These are phyloP conservation scores for Sungouiella blattae DNA, from an alignment of 805 yeast species.

Conservation along the genomic window DNA sequence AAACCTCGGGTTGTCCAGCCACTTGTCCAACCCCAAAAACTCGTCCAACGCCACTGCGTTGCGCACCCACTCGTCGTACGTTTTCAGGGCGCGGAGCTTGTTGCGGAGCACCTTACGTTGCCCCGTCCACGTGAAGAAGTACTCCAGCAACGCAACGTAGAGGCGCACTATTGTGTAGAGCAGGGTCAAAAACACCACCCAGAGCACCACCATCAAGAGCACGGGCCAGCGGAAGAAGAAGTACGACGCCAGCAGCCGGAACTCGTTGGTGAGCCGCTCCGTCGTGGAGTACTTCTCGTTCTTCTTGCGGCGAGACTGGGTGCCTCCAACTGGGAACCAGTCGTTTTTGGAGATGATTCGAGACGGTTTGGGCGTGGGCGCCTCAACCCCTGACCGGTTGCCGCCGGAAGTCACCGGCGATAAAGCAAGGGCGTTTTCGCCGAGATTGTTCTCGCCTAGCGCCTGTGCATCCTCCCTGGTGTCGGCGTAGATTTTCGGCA, in stretches of 20 bases:
- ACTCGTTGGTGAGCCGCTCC: slow-evolving; percentile 29
- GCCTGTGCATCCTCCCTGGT: slow-evolving; percentile 6
- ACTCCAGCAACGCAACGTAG: slow-evolving; percentile 63
- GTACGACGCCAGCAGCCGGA: slow-evolving; percentile 32
- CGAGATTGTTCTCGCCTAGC: slow-evolving; percentile 4
- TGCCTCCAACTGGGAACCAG: slow-evolving; percentile 24
- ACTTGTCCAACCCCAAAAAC: slow-evolving; percentile 54
- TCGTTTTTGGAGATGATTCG: slow-evolving; percentile 22
- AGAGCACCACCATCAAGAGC: slow-evolving; percentile 45
- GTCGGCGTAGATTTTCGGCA: slow-evolving; percentile 6
- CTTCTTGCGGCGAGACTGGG: slow-evolving; percentile 5
- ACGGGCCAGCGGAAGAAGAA: slow-evolving; percentile 63
- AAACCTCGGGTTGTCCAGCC: slow-evolving; percentile 61
- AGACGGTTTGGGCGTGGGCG: slow-evolving; percentile 12
- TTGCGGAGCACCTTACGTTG: slow-evolving; percentile 47
- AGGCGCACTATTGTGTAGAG: slow-evolving; percentile 52
- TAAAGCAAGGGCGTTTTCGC: slow-evolving; percentile 6
- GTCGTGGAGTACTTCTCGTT: slow-evolving; percentile 5
- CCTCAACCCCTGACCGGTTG: neutral
- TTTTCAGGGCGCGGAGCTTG: slow-evolving; percentile 44
- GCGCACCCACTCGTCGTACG: slow-evolving; percentile 59
- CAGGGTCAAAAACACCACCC: slow-evolving; percentile 51
- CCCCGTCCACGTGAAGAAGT: slow-evolving; percentile 58
- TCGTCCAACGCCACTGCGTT: slow-evolving; percentile 58
- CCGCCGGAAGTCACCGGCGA: slow-evolving; percentile 4